Conservation (phyloP, 176 grass and related monocot genomes). For the Oryza coarctata region DNA sequence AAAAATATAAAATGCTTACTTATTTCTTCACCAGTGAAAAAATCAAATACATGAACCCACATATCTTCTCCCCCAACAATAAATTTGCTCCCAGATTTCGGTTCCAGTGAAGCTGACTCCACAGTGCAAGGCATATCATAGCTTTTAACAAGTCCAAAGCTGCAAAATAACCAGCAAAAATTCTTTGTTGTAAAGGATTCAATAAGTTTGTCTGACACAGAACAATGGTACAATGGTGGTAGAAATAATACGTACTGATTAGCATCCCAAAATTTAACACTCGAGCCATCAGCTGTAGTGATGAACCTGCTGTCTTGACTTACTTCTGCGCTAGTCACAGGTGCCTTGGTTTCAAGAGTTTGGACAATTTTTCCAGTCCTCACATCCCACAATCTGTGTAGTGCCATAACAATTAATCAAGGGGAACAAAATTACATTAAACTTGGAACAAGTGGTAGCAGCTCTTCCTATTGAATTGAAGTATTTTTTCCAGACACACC, state of each 20-base stretch:
- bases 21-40: constrained; percentile 95
- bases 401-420: constrained; percentile 14
- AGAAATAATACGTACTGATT: constrained; percentile 68
- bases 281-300: constrained; percentile 89
- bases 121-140: constrained; percentile 91
- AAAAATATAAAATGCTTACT: constrained; percentile 45
- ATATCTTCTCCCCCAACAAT: constrained; percentile 95
- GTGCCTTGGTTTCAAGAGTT: constrained; percentile 93
- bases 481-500: constrained; percentile 40
- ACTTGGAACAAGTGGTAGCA: neutral
- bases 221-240: neutral
- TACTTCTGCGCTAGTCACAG: constrained; percentile 94
- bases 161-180: constrained; percentile 39
- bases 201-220: neutral
- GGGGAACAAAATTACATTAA: neutral
- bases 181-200: neutral
- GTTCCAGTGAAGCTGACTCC: constrained; percentile 95
- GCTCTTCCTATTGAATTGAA: neutral
- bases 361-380: constrained; percentile 90
- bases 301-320: constrained; percentile 94
- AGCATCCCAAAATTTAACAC: constrained; percentile 95
- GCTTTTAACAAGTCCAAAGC: constrained; percentile 95
- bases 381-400: constrained; percentile 83
- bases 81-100: constrained; percentile 79
- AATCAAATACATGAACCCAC: constrained; percentile 95